Evolutionary conservation across 176 grass and related monocot species (phyloP).

Genomic region (Themeda triandra): DNA sequence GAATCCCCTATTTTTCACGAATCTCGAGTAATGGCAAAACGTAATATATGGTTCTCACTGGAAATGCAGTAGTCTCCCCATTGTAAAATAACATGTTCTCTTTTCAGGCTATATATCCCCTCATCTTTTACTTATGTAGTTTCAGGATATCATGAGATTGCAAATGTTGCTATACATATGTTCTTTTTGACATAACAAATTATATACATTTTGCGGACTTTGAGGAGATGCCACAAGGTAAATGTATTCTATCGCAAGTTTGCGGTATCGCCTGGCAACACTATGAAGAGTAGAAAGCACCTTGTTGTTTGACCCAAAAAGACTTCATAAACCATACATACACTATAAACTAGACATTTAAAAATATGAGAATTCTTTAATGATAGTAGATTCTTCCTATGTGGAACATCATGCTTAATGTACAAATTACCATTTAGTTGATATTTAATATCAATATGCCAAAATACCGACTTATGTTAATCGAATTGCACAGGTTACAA

Average conservation of each 20-base stretch:
- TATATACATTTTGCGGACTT: no score
- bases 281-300: not conserved
- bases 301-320: not conserved
- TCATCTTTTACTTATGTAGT: not conserved
- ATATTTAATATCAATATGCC: not conserved
- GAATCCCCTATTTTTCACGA: not conserved
- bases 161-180: not conserved
- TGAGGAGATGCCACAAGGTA: no score
- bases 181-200: not conserved
- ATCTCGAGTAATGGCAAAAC: no score
- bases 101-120: not conserved
- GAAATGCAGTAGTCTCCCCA: not conserved
- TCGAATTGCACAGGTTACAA: constrained; percentile 19
- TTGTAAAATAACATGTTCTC: not conserved
- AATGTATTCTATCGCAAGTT: no score
- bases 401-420: not conserved
- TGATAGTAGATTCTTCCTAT: not conserved
- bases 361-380: not conserved
- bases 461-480: not conserved
- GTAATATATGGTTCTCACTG: not conserved
- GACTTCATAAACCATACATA: not conserved
- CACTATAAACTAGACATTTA: not conserved
- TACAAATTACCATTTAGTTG: not conserved
- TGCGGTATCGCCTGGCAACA: no score
- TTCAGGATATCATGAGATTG: not conserved